A percentile compares a stretch with the other conserved stretches of the same genome.
phyloP scores from a whole-genome alignment of 2,329 filamentous ascomycete species.

The Xylariales sp. region DNA sequence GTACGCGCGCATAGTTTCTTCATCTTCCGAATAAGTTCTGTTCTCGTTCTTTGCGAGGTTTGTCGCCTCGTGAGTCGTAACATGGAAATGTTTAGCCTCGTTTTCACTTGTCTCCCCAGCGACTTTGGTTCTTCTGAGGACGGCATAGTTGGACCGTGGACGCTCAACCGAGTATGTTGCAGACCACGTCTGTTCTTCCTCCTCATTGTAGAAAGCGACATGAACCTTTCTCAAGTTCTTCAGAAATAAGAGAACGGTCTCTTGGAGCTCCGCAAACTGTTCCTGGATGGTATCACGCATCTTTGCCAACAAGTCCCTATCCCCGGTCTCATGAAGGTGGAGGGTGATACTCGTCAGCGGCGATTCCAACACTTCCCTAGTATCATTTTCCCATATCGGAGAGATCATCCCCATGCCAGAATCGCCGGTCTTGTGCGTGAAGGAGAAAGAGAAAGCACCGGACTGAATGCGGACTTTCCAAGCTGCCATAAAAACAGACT shows the following conservation, averaged over 20 bases:
- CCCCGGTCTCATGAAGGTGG: conserved; percentile 25
- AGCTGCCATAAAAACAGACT: conserved; percentile 45
- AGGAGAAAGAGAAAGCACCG: conserved; percentile 38
- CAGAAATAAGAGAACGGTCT: conserved; percentile 37
- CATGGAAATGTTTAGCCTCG: conserved; percentile 27
- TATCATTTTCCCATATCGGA: conserved; percentile 33
- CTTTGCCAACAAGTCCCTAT: conserved; percentile 10
- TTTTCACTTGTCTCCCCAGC: too few relatives aligned
- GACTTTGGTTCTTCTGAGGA: conserved; percentile 12
- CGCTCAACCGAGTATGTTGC: conserved; percentile 12
- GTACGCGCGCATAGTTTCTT: conserved; percentile 18
- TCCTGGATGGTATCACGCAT: conserved; percentile 21
- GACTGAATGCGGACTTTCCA: conserved; percentile 40
- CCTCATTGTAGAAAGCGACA: conserved; percentile 24
- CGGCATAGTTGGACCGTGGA: conserved; percentile 8
- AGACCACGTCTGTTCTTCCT: conserved; percentile 8
- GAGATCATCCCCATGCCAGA: conserved; percentile 48
- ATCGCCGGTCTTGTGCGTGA: conserved; percentile 33
- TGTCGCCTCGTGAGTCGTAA: conserved; percentile 22
- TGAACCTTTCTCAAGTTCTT: conserved; percentile 31
- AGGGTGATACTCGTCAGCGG: conserved; percentile 34
- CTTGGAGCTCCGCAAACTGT: conserved; percentile 34
- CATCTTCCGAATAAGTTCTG: conserved; percentile 23
- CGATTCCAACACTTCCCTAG: conserved; percentile 9
- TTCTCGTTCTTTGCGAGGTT: conserved; percentile 31